These are phyloP conservation scores for Zasmidium cellare DNA, from an alignment of 2,329 filamentous ascomycete species.

Conservation along the genomic window DNA sequence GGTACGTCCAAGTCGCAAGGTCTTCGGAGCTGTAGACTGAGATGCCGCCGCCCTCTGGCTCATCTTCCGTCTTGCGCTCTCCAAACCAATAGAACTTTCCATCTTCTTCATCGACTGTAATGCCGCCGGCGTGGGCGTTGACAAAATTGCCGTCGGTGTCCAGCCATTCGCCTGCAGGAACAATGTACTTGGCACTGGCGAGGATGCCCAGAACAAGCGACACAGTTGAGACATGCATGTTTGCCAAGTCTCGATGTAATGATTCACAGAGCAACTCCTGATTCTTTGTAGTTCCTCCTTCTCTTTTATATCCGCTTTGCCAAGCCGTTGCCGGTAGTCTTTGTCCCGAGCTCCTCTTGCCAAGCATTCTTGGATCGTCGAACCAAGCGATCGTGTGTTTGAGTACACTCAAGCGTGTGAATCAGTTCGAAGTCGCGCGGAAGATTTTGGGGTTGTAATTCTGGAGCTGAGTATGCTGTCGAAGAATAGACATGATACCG, in stretches of 20 bases:
- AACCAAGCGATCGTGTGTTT: background rate
- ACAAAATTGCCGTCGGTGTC: constrained; percentile 62
- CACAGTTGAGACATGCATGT: background rate
- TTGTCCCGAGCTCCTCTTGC: constrained; percentile 3
- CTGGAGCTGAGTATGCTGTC: too few relatives aligned
- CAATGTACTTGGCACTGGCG: constrained; percentile 54
- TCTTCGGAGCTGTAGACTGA: constrained; percentile 63
- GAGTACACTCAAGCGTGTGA: too few relatives aligned
- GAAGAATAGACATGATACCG: too few relatives aligned
- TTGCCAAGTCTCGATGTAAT: too few relatives aligned
- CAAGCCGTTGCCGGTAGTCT: background rate
- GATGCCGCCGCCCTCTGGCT: constrained; percentile 60
- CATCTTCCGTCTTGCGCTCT: constrained; percentile 60
- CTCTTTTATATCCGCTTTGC: background rate
- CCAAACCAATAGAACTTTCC: constrained; percentile 63
- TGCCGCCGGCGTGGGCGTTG: constrained; percentile 62
- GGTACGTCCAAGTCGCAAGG: constrained; percentile 59
- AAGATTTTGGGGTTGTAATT: too few relatives aligned
- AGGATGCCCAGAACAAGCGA: background rate
- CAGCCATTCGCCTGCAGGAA: constrained; percentile 61
- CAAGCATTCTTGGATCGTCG: background rate
- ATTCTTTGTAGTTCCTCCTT: background rate
- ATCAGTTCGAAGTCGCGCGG: too few relatives aligned
- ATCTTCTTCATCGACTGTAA: constrained; percentile 53
- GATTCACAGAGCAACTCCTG: background rate